Base-by-base conservation (phyloP, 257 asterid genomes). In the Paraleonurus japonicus region DNA sequence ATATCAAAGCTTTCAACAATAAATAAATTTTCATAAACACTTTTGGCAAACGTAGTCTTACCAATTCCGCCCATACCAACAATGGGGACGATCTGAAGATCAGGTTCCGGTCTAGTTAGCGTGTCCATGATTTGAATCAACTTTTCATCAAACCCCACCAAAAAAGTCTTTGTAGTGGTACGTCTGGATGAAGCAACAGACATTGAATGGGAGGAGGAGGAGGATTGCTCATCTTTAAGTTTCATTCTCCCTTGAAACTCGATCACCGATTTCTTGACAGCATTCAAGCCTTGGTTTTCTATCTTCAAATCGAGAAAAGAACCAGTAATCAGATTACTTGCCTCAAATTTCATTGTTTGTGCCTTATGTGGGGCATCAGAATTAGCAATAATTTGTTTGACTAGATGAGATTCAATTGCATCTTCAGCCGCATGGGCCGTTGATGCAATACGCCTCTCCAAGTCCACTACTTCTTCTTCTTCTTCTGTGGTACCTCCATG, bases 41-140 rank as follows among this genome's bases (percentile, higher is more conserved):
- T 23, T 26, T 28, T 58, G 24, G 63, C 63, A 1, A 58, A 28
- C 4, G 63, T 26, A 12, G 63, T 58, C 63, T 58, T 58, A 24
- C 63, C 63, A 4, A 24, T 58, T 23, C 63, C 63, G 10, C 63
- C 63, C 63, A 58, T 58, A 13, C 63, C 63, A 11, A 26, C 35
- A 15, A 58, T 58, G 1, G 63, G 63, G 39, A 58, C 4, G 33
- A 58, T 12, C 5, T 26, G 37, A 6, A 23, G 63, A 12, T 26
- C 10, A 5, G 37, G 16, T 58, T 12, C 10, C 0, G 20, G 7
- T 58, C 63, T 19, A 26, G 20, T 23, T 0, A 26, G 63, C 63
- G 17, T 13, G 16, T 58, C 63, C 63, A 23, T 12, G 16, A 58
- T 4, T 5, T 26, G 37, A n/a, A 23, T 10, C 63, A 23, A 1